Conservation (phyloP, 2,329 filamentous ascomycete species). For the Stemphylium vesicarium region DNA sequence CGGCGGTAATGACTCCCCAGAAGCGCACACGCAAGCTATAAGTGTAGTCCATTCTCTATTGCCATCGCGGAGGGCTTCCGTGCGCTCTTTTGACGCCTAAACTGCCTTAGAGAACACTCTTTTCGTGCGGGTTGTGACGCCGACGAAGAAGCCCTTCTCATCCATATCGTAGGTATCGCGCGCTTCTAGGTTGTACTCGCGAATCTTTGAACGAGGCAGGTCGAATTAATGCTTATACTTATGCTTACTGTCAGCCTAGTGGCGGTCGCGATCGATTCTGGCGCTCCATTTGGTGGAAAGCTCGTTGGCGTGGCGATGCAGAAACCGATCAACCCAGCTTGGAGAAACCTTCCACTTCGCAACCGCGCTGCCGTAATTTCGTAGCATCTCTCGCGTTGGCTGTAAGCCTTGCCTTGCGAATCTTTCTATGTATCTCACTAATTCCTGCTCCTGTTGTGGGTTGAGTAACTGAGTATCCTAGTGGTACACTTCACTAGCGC, state of each 20-base stretch:
- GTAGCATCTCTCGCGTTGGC: neutral
- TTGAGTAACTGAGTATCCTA: neutral
- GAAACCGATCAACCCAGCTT: slow-evolving; percentile 15
- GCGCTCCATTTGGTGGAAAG: slow-evolving; percentile 7
- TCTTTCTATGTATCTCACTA: neutral
- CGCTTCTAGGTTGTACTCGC: slow-evolving; percentile 4
- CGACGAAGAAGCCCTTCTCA: slow-evolving; percentile 11
- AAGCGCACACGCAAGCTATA: slow-evolving; percentile 18
- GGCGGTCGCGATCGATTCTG: slow-evolving; percentile 4
- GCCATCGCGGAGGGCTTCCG: slow-evolving; percentile 4
- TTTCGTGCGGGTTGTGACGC: slow-evolving; percentile 5
- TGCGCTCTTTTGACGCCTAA: neutral
- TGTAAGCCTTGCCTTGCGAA: neutral
- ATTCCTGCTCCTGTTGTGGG: neutral
- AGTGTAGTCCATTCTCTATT: neutral
- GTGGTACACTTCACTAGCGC: no score
- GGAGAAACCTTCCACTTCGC: slow-evolving; percentile 3
- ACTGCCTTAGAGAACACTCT: slow-evolving; percentile 1
- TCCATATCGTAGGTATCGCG: slow-evolving; percentile 19
- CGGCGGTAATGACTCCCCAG: slow-evolving; percentile 12
- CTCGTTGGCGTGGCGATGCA: neutral
- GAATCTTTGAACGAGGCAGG: slow-evolving; percentile 11
- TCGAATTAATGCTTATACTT: slow-evolving; percentile 16
- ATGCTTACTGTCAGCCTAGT: slow-evolving; percentile 5
- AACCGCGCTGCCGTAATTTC: no score